phyloP scores from a whole-genome alignment of 2,329 filamentous ascomycete genomes.

The Xylariaceae sp. region DNA sequence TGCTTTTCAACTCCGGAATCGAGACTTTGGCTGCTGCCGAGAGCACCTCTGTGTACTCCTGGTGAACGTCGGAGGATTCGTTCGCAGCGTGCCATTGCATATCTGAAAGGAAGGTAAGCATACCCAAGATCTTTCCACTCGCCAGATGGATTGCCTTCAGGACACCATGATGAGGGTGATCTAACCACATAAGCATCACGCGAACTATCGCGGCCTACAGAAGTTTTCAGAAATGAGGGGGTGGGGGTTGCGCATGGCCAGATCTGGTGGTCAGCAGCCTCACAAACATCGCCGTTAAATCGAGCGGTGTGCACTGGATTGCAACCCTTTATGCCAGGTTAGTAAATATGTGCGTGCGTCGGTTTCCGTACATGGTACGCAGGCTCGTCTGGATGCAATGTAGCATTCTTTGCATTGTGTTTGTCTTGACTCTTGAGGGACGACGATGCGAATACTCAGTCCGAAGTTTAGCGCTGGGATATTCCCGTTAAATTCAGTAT shows the following conservation, averaged over 20 bases:
- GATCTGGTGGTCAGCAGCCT: slow-evolving; percentile 16
- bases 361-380: slow-evolving; percentile 12
- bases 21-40: slow-evolving; percentile 5
- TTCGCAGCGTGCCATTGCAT: not conserved
- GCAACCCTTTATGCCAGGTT: slow-evolving; percentile 9
- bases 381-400: slow-evolving; percentile 12
- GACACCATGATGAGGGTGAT: no score
- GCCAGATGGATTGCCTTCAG: not conserved
- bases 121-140: not conserved
- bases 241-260: slow-evolving; percentile 1
- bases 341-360: not conserved
- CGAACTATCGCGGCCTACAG: not conserved
- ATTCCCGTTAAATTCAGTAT: no score
- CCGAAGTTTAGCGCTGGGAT: no score
- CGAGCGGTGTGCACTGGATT: slow-evolving; percentile 17
- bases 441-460: no score
- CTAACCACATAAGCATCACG: not conserved
- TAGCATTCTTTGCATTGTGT: not conserved
- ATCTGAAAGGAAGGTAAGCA: not conserved
- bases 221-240: not conserved
- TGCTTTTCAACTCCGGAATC: slow-evolving; percentile 18
- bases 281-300: slow-evolving; percentile 9
- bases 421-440: not conserved
- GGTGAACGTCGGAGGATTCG: not conserved
- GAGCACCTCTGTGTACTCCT: not conserved